A percentile compares a stretch with the other conserved stretches of the same genome.
Conservation (phyloP, 2,329 filamentous ascomycete genomes). For the Dactylellina leptospora region DNA sequence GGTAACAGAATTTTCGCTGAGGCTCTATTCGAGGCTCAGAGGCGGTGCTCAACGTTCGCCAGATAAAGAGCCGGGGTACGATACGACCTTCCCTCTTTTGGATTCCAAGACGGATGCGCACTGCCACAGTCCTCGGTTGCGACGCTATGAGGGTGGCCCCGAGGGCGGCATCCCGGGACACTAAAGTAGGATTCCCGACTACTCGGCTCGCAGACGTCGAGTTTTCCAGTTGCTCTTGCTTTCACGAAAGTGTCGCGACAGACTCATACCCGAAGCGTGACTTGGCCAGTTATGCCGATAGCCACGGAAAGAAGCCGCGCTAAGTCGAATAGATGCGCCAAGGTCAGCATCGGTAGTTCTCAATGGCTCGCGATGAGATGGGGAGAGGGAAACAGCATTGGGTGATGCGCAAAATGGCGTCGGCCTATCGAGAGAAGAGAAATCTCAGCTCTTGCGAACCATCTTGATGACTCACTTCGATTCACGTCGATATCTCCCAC, state of each 20-base stretch:
- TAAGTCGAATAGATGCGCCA: constrained; percentile 6
- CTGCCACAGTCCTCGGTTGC: constrained; percentile 36
- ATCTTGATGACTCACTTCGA: constrained; percentile 33
- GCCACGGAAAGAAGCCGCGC: not conserved
- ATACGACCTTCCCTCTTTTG: constrained; percentile 17
- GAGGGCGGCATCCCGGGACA: not conserved
- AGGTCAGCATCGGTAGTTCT: constrained; percentile 17
- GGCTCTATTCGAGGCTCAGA: constrained; percentile 49
- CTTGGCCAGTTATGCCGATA: not conserved
- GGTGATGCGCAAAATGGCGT: not conserved
- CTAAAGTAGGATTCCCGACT: constrained; percentile 30
- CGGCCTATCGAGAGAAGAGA: constrained; percentile 4
- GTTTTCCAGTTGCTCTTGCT: not conserved
- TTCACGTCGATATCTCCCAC: not conserved
- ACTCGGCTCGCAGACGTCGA: not conserved
- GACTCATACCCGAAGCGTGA: constrained; percentile 33
- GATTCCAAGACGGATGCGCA: constrained; percentile 27
- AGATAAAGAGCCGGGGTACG: constrained; percentile 22
- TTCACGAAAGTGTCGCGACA: not conserved
- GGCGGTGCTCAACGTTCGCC: constrained; percentile 47
- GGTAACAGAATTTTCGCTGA: constrained; percentile 24
- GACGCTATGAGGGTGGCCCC: not conserved
- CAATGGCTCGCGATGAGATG: constrained; percentile 7
- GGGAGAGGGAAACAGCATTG: not conserved
- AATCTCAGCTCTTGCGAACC: constrained; percentile 1